Base-by-base conservation (phyloP, 352 stramenopile genomes). In the Phytopythium kandeliae region DNA sequence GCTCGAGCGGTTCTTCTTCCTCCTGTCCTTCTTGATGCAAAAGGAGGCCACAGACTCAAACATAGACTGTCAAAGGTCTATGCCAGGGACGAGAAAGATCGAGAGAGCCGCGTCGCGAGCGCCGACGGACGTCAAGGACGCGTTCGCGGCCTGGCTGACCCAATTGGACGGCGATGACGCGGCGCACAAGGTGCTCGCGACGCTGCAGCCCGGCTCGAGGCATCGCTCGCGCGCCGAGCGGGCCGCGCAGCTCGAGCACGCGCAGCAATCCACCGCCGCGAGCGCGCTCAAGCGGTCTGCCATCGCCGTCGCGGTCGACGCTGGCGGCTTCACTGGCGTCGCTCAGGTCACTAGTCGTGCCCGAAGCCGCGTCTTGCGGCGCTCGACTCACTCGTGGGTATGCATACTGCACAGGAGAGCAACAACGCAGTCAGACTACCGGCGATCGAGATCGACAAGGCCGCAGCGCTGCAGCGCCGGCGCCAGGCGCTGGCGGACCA, bases 181-280 rank as follows among this genome's bases (percentile, higher is more conserved):
- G 11, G 57, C 65, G 5, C 34, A 54, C 21, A 72, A 62, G n/a
- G n/a, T 64, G n/a, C 35, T 80, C 11, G 48, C 33, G 4, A 28
- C 47, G 5, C 21, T 53, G 47, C 47, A 53, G 24, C 47, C 45
- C 19, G 15, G 16, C 10, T 21, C 33, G 2, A 33, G 34, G 2
- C 47, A 43, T 22, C 19, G 33, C 31, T 44, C 47, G 9, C 47
- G 34, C 16, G 34, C 47, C 34, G 62, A 63, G 56, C 61, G 59
- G 44, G 59, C 56, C 26, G 48, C 31, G 17, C 60, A 58, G 25
- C 26, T 69, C 19, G 41, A 58, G 2, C 77, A 78, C 22, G 62
- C 68, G 19, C 55, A 69, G n/a, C 62, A 86, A 28, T 64, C 75
- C 25, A 88, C 77, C 0, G 51, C 70, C 38, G 67, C 74, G 13